Conservation (phyloP, 1,284 basidiomycete species). For the Sanghuangporus weigelae region DNA sequence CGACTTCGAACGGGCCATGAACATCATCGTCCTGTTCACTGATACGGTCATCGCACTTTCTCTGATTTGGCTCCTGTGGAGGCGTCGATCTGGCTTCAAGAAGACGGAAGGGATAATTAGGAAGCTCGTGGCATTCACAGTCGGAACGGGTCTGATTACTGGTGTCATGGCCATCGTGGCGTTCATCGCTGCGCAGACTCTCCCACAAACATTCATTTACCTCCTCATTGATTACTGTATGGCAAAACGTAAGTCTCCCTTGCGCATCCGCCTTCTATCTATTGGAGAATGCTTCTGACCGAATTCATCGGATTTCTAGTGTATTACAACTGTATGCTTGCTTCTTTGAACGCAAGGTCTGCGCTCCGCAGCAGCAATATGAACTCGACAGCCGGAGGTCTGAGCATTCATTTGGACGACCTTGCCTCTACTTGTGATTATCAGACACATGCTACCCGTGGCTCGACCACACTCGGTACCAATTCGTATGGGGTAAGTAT, state of each 20-base stretch:
- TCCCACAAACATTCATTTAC: background rate
- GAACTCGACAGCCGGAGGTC: background rate
- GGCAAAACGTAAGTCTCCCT: conserved; percentile 1
- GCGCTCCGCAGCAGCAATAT: background rate
- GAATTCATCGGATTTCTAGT: background rate
- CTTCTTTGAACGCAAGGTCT: background rate
- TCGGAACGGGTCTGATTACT: conserved; percentile 9
- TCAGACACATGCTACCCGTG: background rate
- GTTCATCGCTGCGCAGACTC: background rate
- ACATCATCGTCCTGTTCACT: background rate
- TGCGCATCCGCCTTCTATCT: background rate
- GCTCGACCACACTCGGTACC: background rate
- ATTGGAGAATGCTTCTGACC: too few relatives aligned
- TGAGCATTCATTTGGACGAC: background rate
- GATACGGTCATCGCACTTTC: conserved; percentile 1
- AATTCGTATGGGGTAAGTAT: background rate
- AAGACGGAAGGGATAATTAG: conserved; percentile 3
- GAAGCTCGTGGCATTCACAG: conserved; percentile 3
- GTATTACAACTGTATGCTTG: background rate
- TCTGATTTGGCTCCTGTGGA: conserved; percentile 5
- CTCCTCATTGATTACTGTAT: background rate
- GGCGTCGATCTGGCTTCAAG: conserved; percentile 1
- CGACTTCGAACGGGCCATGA: background rate
- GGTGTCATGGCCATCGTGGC: conserved; percentile 3
- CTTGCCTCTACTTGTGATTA: background rate